Evolutionary conservation across 441 rosid species (phyloP), one percentile per base, ranked within the genome.

Genomic region (Macaranga tanarius): DNA sequence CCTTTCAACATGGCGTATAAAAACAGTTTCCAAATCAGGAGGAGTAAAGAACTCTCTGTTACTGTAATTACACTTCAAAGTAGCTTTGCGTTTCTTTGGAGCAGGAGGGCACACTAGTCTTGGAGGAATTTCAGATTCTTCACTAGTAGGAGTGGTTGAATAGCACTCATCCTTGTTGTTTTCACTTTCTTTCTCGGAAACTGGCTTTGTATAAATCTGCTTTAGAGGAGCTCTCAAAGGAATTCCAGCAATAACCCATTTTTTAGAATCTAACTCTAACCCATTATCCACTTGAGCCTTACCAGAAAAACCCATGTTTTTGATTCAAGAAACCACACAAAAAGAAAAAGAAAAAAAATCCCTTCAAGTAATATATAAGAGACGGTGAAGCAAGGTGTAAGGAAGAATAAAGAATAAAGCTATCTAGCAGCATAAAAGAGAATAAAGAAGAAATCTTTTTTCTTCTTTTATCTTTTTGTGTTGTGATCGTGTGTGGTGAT

Each of bases 21-120:
- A 93, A 66, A 89, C 88, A 57, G 86, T 81, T 79, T 93, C 98
- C 75, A 93, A 83, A 73, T 93, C 97, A 20, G 96, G 98, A n/a
- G 98, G 94, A 74, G 79, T 79, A 44, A 93, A 91, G 83, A 87
- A 91, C 71, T 81, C 91, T 72, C 87, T 82, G 64, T 74, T 38
- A 51, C 74, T 81, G 59, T 77, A 83, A 62, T 82, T 88, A 69
- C 90, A 89, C 75, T 88, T 90, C 68, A 66, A 74, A 23, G 92
- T 69, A 23, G 97, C 73, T 60, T 87, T 90, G 48, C 89, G 74
- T 82, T 93, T 93, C 91, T 86, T 89, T 1, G 97, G 98, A 13
- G 98, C 85, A n/a, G 91, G 87, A 17, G 98, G 98, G 57, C 96
- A 90, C 26, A 82, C 71, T 23, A 76, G 61, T 52, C 52, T 74